A percentile compares a stretch with the other conserved stretches of the same genome.
Conservation (phyloP, 495 filamentous ascomycete species). For the Lineolata rhizophorae region DNA sequence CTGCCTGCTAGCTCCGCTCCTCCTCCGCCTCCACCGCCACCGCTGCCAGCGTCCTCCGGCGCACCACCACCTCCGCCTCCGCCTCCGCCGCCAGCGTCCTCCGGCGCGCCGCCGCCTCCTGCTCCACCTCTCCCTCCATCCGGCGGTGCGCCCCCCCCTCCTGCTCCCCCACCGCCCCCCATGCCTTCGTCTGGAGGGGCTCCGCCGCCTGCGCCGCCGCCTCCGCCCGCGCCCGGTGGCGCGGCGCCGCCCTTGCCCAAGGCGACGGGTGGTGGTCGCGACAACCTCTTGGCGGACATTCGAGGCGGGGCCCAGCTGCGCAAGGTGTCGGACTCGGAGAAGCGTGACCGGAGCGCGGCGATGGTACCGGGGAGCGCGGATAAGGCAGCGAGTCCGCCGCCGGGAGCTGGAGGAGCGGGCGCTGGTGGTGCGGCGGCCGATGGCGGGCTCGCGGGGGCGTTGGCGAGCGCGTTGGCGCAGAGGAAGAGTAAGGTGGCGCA, state of each 20-base stretch:
- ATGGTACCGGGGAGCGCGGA: conserved; percentile 28
- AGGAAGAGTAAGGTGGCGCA: conserved; percentile 75
- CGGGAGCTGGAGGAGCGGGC: too few species aligned
- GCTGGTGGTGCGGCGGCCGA: conserved; percentile 26
- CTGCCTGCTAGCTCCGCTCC: conserved; percentile 2
- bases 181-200: conserved; percentile 19
- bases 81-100: conserved; percentile 9
- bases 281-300: conserved; percentile 64
- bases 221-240: conserved; percentile 28
- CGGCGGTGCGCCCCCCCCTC: conserved; percentile 16
- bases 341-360: conserved; percentile 61
- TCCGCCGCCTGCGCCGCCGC: conserved; percentile 32
- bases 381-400: conserved; percentile 3
- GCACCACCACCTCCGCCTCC: conserved; percentile 14
- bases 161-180: conserved; percentile 25
- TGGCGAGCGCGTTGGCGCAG: conserved; percentile 65
- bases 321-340: conserved; percentile 57
- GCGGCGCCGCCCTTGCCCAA: conserved; percentile 32
- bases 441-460: conserved; percentile 52
- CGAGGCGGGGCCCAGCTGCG: conserved; percentile 46
- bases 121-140: conserved; percentile 14
- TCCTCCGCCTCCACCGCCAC: conserved; percentile 9
- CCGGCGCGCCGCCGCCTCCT: conserved; percentile 7
- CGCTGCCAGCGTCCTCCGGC: conserved; percentile 3
- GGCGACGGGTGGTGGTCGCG: conserved; percentile 27